A percentile compares a stretch with the other conserved stretches of the same genome.
Conservation (phyloP, 805 yeast species). For the Ascoidea tarda region DNA sequence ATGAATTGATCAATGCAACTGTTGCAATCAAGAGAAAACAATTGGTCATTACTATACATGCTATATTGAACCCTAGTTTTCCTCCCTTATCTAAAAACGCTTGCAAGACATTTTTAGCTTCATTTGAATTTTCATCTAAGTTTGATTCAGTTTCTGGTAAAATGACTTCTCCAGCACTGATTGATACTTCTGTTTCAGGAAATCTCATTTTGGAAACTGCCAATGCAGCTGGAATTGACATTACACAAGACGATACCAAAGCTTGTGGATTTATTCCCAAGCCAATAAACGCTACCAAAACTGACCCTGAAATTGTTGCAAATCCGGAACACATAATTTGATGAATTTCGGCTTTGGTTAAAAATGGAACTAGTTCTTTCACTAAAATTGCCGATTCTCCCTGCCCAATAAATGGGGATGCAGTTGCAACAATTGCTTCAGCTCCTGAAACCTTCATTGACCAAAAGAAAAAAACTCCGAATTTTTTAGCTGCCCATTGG, state of each 20-base stretch:
- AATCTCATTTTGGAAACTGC: slow-evolving; percentile 44
- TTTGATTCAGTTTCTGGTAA: slow-evolving; percentile 28
- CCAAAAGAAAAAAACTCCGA: slow-evolving; percentile 47
- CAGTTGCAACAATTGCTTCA: slow-evolving; percentile 52
- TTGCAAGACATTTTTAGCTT: slow-evolving; percentile 36
- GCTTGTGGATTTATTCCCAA: slow-evolving; percentile 51
- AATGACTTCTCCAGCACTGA: slow-evolving; percentile 33
- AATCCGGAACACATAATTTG: slow-evolving; percentile 51
- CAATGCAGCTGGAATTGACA: slow-evolving; percentile 53
- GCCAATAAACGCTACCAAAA: slow-evolving; percentile 46
- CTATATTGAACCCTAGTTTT: slow-evolving; percentile 39
- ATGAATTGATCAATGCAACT: slow-evolving; percentile 39
- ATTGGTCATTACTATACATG: slow-evolving; percentile 41
- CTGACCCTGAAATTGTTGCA: slow-evolving; percentile 52
- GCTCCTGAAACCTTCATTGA: slow-evolving; percentile 45
- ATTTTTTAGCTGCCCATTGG: slow-evolving; percentile 46
- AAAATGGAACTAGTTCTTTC: slow-evolving; percentile 42
- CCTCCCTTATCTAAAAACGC: slow-evolving; percentile 43
- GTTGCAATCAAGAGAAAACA: slow-evolving; percentile 47
- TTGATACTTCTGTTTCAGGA: slow-evolving; percentile 44
- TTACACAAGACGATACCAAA: slow-evolving; percentile 50
- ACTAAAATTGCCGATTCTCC: slow-evolving; percentile 52
- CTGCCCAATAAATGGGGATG: slow-evolving; percentile 52
- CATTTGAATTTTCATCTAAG: slow-evolving; percentile 16
- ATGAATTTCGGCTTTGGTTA: slow-evolving; percentile 47